Evolutionary conservation across 2,329 filamentous ascomycete species (phyloP), one percentile per base, ranked within the genome.

Genomic region (Botrytis tulipae): DNA sequence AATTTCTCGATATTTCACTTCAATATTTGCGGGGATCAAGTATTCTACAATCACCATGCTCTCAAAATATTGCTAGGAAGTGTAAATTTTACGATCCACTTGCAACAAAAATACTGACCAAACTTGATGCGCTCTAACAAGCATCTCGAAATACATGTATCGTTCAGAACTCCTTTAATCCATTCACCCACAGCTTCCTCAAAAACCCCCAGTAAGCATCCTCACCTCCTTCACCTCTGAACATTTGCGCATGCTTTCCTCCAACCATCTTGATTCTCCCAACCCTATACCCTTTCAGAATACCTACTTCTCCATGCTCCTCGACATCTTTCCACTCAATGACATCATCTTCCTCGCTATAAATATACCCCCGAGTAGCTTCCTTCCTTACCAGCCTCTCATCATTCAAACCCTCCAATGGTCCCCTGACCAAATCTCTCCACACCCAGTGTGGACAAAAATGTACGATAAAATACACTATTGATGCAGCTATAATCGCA

Each of bases 201-300:
- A 80, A 51, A 72, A 76, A 79, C 0, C 63, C 75, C 78, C 78
- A 80, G 74, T 80, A 80, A 69, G 72, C 76, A 29, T 74, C 59
- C 72, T 78, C 77, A 3, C 79, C 78, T 1, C 76, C 75, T 51
- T 77, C 76, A 20, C 77, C 78, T 54, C 68, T 77, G 66, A 78
- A 79, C 72, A 78, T 65, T 71, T 78, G 78, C 20, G 75, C 78
- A 76, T 80, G 79, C 46, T 75, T 69, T 25, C 75, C 78, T 16
- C 74, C 76, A 42, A 77, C 76, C 73, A 59, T 78, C 60, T 74
- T 60, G 35, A 78, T 75, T 16, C 40, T 78, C 62, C 74, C 61
- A 40, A 78, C 76, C 20, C 35, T 72, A 73, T 76, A 79, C 0
- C 79, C 79, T 29, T 73, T 76, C 60, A 69, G 37, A 73, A 74